Conservation (phyloP, 202 grass and related monocot species). For the Zoysia matrella region DNA sequence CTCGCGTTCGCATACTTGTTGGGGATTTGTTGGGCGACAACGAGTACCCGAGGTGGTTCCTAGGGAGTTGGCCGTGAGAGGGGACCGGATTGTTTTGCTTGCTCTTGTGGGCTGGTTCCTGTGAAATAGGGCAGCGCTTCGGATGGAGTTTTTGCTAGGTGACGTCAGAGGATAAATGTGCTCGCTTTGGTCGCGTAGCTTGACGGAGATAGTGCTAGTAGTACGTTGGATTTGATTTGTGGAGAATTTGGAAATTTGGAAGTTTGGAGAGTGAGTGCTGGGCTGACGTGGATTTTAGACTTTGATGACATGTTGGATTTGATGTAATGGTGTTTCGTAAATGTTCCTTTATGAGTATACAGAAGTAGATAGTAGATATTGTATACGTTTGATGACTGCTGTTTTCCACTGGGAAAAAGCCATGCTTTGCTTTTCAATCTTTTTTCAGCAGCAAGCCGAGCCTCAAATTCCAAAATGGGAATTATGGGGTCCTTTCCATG, state of each 20-base stretch:
- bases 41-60: neutral
- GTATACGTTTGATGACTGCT: neutral
- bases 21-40: neutral
- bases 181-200: neutral
- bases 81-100: neutral
- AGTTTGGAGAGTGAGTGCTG: neutral
- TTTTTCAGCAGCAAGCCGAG: neutral
- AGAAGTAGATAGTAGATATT: neutral
- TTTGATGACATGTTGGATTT: neutral
- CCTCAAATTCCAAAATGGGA: neutral
- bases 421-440: neutral
- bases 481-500: neutral
- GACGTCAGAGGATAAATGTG: neutral
- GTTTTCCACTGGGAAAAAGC: neutral
- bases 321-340: neutral
- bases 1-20: no score
- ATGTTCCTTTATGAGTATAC: neutral
- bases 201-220: neutral
- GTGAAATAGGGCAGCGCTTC: neutral
- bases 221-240: neutral
- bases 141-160: neutral
- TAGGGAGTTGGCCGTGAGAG: neutral
- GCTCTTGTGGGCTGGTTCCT: neutral
- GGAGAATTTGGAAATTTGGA: neutral
- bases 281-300: neutral